Evolutionary conservation across 2,329 filamentous ascomycete species (phyloP), one percentile per base, ranked within the genome.

Genomic region (Didymella segeticola): DNA sequence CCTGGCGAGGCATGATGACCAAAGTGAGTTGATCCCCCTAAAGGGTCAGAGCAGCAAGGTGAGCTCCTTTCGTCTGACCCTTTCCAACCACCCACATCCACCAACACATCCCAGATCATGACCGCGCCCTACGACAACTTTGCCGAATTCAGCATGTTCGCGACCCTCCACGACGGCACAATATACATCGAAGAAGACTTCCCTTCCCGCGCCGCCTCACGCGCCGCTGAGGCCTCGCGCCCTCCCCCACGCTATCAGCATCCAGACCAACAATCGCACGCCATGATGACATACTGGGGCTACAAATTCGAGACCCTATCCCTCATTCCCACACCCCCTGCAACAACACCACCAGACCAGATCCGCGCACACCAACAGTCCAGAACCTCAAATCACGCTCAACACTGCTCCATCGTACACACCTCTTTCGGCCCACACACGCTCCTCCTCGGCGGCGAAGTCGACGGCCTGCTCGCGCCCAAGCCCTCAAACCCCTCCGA

Each of bases 1-100:
- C 93, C 1, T 99, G 93, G 93, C 83, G 95, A 67, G 95, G 95
- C 30, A 97, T 98, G 91, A 93, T 99, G 88, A 98, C 95, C 58
- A 99, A 97, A 83, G 91, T 93, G 71, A 47, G 65, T 68, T 62
- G 53, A 61, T 20, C 10, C 3, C 17, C 19, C 5, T 7, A 2
- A 23, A 25, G 1, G 3, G 5, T 33, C 9, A 42, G 20, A 27
- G 14, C n/a, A 29, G 25, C 48, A 50, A 63, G 54, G 60, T 63
- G 57, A 63, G 63, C 57, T 19, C 37, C 7, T 27, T n/a, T 42
- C 15, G 33, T 53, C 55, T 55, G 55, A 53, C 62, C 62, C 62
- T 54, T 47, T 17, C 15, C 38, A 14, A 5, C 6, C 38, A 12
- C 4, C 15, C 14, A 10, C 23, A 12, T 10, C 10, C 37, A 36